Evolutionary conservation across 2,329 filamentous ascomycete genomes (phyloP).

Genomic region (Immersiporthe knoxdaviesiana): DNA sequence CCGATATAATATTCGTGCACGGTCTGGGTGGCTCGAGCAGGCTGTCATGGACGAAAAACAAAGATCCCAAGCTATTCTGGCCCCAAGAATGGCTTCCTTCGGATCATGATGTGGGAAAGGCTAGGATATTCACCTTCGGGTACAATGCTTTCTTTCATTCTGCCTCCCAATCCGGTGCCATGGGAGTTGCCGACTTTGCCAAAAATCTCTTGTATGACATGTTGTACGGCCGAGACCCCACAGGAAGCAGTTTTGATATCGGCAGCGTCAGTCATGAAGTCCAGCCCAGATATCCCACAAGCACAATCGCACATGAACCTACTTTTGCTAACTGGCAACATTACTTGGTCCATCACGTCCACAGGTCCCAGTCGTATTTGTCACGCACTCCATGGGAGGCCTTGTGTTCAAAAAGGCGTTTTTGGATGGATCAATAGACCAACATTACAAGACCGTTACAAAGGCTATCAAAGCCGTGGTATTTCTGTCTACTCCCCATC

Average conservation of each 20-base stretch:
- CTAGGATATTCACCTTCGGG: not conserved
- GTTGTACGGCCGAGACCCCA: not conserved
- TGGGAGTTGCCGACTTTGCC: not conserved
- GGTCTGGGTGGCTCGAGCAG: not conserved
- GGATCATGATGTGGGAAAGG: not conserved
- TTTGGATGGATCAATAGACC: not conserved
- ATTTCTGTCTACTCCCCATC: not conserved
- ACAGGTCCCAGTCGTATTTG: not conserved
- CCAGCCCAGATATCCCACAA: not conserved
- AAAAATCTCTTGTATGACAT: not conserved
- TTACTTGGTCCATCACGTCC: not conserved
- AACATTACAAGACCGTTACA: not conserved
- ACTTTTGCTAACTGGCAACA: not conserved
- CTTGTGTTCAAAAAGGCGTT: not conserved
- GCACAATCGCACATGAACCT: not conserved
- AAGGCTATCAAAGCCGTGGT: not conserved
- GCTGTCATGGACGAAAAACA: not conserved
- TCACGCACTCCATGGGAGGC: not conserved
- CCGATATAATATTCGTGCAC: constrained; percentile 15
- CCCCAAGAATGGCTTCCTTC: not conserved
- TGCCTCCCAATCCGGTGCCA: not conserved
- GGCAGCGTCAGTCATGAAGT: not conserved
- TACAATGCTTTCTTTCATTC: constrained; percentile 1
- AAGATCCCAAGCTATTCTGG: not conserved
- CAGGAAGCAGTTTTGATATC: not conserved